These are phyloP conservation scores for Pseudoscleropodium purum DNA, from an alignment of 225 moss, liverwort and hornwort genomes.

Conservation along the genomic window DNA sequence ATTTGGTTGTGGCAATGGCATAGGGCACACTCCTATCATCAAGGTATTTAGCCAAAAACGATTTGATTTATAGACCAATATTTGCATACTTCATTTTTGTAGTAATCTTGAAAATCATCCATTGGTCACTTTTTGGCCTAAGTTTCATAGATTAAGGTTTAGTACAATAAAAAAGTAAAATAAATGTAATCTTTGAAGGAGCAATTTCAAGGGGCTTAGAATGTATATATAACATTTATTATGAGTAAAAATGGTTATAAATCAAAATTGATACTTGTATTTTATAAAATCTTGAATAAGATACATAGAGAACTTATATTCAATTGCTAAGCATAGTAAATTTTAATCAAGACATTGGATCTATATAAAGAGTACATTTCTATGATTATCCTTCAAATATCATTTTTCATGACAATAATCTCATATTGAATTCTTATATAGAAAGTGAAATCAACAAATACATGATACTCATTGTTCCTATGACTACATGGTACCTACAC, in stretches of 20 bases:
- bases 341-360: too few species aligned
- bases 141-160: not conserved
- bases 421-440: not conserved
- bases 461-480: not conserved
- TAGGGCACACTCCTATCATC: too few species aligned
- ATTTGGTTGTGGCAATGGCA: too few species aligned
- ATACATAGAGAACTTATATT: not conserved
- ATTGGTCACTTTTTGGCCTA: accelerated
- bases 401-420: not conserved
- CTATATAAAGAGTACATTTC: too few species aligned
- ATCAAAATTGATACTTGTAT: not conserved
- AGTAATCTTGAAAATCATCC: not conserved
- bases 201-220: not conserved
- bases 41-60: not conserved
- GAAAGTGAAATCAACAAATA: too few species aligned
- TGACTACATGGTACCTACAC: not conserved
- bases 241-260: not conserved
- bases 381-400: not conserved
- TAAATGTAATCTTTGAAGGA: not conserved
- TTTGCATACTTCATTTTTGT: too few species aligned
- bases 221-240: not conserved
- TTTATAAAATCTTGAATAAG: not conserved
- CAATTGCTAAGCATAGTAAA: too few species aligned
- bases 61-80: too few species aligned
- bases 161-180: accelerated